Conservation (phyloP, 148 eudicot genomes). For the Nepenthes gracilis region DNA sequence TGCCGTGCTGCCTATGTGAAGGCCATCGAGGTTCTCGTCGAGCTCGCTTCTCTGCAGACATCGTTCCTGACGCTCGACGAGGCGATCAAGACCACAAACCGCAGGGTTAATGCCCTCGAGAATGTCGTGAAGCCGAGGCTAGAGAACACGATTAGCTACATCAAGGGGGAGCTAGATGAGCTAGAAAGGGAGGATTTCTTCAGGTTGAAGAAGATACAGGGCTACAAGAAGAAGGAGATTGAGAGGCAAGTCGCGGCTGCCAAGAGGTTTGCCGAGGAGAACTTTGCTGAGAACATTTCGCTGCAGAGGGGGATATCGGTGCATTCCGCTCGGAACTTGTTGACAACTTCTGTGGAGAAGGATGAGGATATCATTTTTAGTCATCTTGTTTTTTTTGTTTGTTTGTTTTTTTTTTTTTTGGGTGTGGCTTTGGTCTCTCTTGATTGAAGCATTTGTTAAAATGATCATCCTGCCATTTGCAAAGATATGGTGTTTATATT, state of each 20-base stretch:
- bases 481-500: too few species aligned
- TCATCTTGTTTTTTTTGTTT: too few species aligned
- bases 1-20: conserved; percentile 58
- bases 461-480: too few species aligned
- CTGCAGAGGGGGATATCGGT: conserved; percentile 42
- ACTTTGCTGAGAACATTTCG: conserved; percentile 40
- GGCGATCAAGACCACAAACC: conserved; percentile 84
- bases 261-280: conserved; percentile 47
- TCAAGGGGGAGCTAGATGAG: conserved; percentile 87
- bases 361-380: conserved; percentile 61
- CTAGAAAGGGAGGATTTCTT: conserved; percentile 88
- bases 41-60: conserved; percentile 80
- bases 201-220: conserved; percentile 86
- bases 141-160: conserved; percentile 73
- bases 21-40: conserved; percentile 77
- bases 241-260: conserved; percentile 50
- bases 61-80: conserved; percentile 88
- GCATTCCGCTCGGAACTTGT: conserved; percentile 39
- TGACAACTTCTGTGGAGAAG: conserved; percentile 21
- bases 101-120: conserved; percentile 82
- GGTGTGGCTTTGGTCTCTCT: too few species aligned
- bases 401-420: too few species aligned
- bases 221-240: conserved; percentile 69
- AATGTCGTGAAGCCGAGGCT: conserved; percentile 75
- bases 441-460: too few species aligned